These are phyloP conservation scores for Massarina eburnea DNA, from an alignment of 2,329 filamentous ascomycete genomes.

Conservation along the genomic window DNA sequence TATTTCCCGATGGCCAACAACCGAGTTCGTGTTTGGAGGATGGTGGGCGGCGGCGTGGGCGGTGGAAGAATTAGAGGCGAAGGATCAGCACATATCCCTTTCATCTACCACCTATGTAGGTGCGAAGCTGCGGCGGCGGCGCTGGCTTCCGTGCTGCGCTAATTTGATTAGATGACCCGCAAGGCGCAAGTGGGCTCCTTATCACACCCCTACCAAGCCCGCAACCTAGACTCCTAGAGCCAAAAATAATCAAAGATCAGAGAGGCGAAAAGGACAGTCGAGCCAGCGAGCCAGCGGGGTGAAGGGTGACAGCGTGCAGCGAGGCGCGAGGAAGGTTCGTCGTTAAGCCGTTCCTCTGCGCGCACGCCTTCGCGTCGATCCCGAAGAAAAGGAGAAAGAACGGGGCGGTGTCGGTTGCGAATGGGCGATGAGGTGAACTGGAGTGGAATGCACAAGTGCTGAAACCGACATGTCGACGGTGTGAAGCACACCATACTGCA, in stretches of 20 bases:
- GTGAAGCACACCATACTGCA: constrained; percentile 2
- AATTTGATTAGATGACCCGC: constrained; percentile 4
- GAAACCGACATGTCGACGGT: constrained; percentile 3
- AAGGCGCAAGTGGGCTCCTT: constrained; percentile 2
- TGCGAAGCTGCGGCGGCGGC: not conserved
- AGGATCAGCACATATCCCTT: constrained; percentile 11
- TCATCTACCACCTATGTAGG: no score
- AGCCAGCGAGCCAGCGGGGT: no score
- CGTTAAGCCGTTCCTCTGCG: no score
- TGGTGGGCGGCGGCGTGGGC: no score
- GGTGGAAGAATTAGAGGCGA: constrained; percentile 1
- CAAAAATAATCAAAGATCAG: constrained; percentile 1
- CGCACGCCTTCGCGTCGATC: no score
- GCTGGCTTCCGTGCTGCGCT: constrained; percentile 3
- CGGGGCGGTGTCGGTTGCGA: no score
- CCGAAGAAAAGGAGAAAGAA: no score
- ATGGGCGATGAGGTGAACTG: no score
- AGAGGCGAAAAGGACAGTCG: not conserved
- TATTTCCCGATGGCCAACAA: no score
- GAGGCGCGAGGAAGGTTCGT: no score
- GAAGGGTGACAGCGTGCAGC: no score
- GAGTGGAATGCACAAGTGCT: constrained; percentile 10
- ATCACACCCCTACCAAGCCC: not conserved
- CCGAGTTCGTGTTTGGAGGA: no score
- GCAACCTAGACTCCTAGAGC: not conserved